These are phyloP conservation scores for Calendula officinalis DNA, from an alignment of 129 eudicot genomes.

Conservation along the genomic window DNA sequence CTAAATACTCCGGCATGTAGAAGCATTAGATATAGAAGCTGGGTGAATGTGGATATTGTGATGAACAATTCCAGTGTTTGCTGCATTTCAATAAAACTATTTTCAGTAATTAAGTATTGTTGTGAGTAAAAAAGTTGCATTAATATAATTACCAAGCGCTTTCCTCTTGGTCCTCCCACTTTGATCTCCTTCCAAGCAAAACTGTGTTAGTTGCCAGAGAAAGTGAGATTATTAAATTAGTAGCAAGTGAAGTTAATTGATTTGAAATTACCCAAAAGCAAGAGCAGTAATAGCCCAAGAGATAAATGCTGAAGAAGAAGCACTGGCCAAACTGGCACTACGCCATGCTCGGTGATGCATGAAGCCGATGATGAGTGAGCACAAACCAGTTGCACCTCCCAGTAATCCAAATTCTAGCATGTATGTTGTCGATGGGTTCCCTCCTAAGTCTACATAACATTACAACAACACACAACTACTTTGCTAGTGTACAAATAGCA, in stretches of 20 bases:
- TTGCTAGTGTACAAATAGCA: too few relatives aligned
- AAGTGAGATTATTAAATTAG: neutral
- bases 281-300: constrained; percentile 68
- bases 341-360: constrained; percentile 64
- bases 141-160: constrained; percentile 51
- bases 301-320: constrained; percentile 57
- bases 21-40: constrained; percentile 61
- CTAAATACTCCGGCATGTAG: constrained; percentile 65
- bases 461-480: neutral
- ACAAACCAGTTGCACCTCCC: constrained; percentile 64
- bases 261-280: constrained; percentile 58
- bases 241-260: neutral
- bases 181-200: constrained; percentile 81
- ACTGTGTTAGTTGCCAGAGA: neutral
- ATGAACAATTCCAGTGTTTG: constrained; percentile 76
- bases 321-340: constrained; percentile 52
- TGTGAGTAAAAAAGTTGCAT: neutral
- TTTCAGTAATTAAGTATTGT: neutral
- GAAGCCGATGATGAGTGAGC: constrained; percentile 53
- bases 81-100: constrained; percentile 23
- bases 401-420: constrained; percentile 60
- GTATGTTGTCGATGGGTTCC: constrained; percentile 74
- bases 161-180: constrained; percentile 79
- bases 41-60: constrained; percentile 58
- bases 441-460: constrained; percentile 61